These are phyloP conservation scores for Esteya vermicola DNA, from an alignment of 2,329 filamentous ascomycete species.

Conservation along the genomic window DNA sequence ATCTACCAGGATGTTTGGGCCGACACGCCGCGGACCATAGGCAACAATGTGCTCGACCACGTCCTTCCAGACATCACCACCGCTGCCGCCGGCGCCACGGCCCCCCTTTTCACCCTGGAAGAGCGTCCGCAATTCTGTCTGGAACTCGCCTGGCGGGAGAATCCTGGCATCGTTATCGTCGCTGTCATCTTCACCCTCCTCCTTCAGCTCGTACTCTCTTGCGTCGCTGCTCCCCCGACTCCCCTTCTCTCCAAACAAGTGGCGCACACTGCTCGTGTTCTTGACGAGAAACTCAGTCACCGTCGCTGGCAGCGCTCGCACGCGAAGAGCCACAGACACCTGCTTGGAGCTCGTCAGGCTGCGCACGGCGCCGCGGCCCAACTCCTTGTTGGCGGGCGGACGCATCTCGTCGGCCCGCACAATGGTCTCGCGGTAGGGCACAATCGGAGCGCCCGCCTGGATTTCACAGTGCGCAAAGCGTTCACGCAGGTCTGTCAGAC, in stretches of 20 bases:
- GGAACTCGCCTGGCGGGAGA: constrained; percentile 64
- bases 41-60: constrained; percentile 70
- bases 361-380: constrained; percentile 70
- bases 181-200: constrained; percentile 21
- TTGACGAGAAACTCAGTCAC: constrained; percentile 79
- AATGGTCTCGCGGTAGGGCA: constrained; percentile 89
- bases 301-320: constrained; percentile 61
- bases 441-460: constrained; percentile 84
- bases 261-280: constrained; percentile 58
- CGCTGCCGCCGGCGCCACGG: too few species aligned
- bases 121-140: constrained; percentile 49
- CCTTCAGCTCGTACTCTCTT: constrained; percentile 24
- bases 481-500: constrained; percentile 83
- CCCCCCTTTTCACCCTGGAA: constrained; percentile 56
- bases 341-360: constrained; percentile 74
- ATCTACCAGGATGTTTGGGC: constrained; percentile 84
- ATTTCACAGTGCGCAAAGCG: constrained; percentile 90
- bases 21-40: constrained; percentile 74
- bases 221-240: constrained; percentile 20
- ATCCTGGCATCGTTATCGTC: constrained; percentile 44
- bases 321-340: constrained; percentile 59
- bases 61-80: constrained; percentile 68
- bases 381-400: constrained; percentile 67
- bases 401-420: constrained; percentile 85
- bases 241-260: constrained; percentile 22